Base-by-base conservation (phyloP, 371 early-diverging fungal genomes). In the Lichtheimia corymbifera region DNA sequence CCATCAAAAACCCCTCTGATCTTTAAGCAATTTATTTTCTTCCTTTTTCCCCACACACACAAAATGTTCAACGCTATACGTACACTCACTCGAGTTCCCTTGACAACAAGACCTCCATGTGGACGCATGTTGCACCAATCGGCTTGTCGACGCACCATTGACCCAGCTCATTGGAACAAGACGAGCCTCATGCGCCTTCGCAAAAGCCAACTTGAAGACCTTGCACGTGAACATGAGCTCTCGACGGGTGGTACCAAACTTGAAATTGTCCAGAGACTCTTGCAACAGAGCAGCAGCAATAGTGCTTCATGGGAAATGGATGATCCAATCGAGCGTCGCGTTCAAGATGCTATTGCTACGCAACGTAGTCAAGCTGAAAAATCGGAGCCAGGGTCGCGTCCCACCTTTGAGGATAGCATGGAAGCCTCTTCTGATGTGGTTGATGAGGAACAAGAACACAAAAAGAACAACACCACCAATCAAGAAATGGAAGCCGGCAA, bases 181-280 rank as follows among this genome's bases (percentile, higher is more conserved):
- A 24, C 65, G 28, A 42, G 43, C 11, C 52, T 65, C 15, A 59
- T 53, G 49, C 55, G 61, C 9, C 35, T 66, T 22, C 61, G 55
- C 28, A 66, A 66, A 47, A 11, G n/a, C 6, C 43, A 57, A 24
- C 42, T 66, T 25, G 61, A 61, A 14, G 50, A 30, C 1, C 49
- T 66, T 6, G 66, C 62, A 2, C 43, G 42, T n/a, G 45, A 62
- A 30, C 47, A 62, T 7, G 22, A 66, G 9, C 17, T 66, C 27
- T 30, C 24, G 5, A 22, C 47, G 1, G 15, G 22, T 15, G 66
- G 66, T 4, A 66, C 66, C 20, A 66, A 66, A 27, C 22, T 42
- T n/a, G 57, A 66, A 45, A 50, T 66, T 25, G 61, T 66, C 35
- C 47, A 51, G 9, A 56, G 66, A 11, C 41, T 66, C 20, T 45